Conservation (phyloP, 1,284 basidiomycete genomes). For the Apiotrichum domesticum region DNA sequence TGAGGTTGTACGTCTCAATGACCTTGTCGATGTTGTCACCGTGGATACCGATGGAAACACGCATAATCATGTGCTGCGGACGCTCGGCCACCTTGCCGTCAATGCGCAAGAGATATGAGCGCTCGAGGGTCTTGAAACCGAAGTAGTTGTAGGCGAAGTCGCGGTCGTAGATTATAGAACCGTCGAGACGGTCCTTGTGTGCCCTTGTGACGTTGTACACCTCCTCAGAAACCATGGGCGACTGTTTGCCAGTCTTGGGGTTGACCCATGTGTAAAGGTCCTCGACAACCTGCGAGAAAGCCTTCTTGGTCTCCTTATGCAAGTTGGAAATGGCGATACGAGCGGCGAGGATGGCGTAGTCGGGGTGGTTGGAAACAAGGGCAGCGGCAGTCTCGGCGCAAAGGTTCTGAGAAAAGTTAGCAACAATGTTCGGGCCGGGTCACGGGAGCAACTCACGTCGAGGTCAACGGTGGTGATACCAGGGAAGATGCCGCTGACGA, state of each 20-base stretch:
- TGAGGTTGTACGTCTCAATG: constrained; percentile 87
- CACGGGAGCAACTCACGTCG: constrained; percentile 49
- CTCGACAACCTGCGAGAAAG: constrained; percentile 83
- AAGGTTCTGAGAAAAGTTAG: constrained; percentile 53
- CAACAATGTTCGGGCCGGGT: constrained; percentile 27
- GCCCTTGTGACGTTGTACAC: constrained; percentile 78
- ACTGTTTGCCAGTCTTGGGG: constrained; percentile 82
- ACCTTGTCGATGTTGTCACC: constrained; percentile 82
- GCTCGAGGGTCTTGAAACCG: constrained; percentile 98
- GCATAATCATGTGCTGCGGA: constrained; percentile 99
- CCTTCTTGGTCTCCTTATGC: constrained; percentile 99
- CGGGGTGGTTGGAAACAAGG: constrained; percentile 89
- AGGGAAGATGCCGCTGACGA: constrained; percentile 89
- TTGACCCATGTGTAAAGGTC: constrained; percentile 94
- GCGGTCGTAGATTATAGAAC: constrained; percentile 94
- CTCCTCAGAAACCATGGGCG: constrained; percentile 88
- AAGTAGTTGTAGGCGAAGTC: constrained; percentile 98
- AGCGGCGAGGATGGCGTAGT: constrained; percentile 96
- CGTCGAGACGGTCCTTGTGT: constrained; percentile 80
- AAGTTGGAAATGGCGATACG: constrained; percentile 91
- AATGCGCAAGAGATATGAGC: constrained; percentile 92
- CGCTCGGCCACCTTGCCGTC: constrained; percentile 93
- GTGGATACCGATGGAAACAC: constrained; percentile 96
- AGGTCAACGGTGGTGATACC: constrained; percentile 91
- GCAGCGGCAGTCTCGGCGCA: constrained; percentile 96